Percentiles rank a stretch among this genome's conserved stretches.
Evolutionary conservation across 2,329 filamentous ascomycete species (phyloP).

Genomic region (Xylaria sp.): DNA sequence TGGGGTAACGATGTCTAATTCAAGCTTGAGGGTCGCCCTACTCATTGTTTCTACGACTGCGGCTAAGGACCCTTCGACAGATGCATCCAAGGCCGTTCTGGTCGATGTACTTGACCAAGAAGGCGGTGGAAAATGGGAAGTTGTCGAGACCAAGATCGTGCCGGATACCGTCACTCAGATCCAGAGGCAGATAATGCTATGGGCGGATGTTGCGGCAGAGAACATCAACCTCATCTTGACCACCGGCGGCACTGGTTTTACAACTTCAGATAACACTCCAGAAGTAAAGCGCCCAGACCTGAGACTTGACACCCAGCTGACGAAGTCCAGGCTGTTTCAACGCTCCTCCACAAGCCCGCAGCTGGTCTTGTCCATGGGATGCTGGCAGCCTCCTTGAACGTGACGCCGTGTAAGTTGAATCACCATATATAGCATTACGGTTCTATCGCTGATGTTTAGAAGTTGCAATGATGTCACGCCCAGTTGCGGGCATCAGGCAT

Average conservation of each 20-base stretch:
- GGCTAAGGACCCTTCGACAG: conserved; percentile 74
- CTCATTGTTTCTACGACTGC: conserved; percentile 92
- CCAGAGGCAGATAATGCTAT: conserved; percentile 70
- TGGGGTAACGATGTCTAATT: conserved; percentile 39
- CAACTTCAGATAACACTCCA: conserved; percentile 80
- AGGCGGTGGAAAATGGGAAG: conserved; percentile 71
- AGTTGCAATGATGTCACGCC: conserved; percentile 97
- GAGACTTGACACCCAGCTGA: conserved; percentile 12
- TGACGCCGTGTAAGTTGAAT: conserved; percentile 79
- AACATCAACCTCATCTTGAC: conserved; percentile 78
- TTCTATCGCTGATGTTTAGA: conserved; percentile 14
- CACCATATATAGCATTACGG: neutral
- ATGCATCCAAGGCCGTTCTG: conserved; percentile 71
- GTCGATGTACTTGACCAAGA: conserved; percentile 69
- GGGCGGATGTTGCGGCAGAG: conserved; percentile 68
- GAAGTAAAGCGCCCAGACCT: conserved; percentile 60
- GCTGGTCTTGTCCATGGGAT: conserved; percentile 94
- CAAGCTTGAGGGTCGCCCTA: conserved; percentile 70
- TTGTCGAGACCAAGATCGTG: conserved; percentile 73
- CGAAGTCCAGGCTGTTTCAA: conserved; percentile 67
- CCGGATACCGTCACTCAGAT: conserved; percentile 76
- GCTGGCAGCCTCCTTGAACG: conserved; percentile 78
- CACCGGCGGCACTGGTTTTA: conserved; percentile 93
- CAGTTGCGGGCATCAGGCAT: conserved; percentile 84
- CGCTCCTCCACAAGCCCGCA: conserved; percentile 81